Conservation (phyloP, 1,284 basidiomycete genomes). For the Malassezia globosa region DNA sequence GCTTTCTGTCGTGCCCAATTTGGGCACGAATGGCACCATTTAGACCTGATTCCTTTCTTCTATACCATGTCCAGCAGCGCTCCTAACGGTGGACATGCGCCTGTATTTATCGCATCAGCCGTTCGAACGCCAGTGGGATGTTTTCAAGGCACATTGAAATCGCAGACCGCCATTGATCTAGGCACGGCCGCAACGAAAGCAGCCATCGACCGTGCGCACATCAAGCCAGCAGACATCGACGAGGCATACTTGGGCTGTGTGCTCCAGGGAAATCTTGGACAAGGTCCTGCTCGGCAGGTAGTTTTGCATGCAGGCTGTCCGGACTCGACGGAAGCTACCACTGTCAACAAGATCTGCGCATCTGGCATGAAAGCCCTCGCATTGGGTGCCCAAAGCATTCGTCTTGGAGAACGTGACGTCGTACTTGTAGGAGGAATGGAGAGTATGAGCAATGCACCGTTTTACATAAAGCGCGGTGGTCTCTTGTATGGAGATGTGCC, state of each 20-base stretch:
- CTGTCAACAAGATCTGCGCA: conserved; percentile 67
- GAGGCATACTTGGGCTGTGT: conserved; percentile 90
- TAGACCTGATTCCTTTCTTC: too few species aligned
- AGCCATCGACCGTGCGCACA: conserved; percentile 64
- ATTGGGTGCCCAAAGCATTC: conserved; percentile 49
- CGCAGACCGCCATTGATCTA: conserved; percentile 78
- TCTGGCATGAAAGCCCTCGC: conserved; percentile 50
- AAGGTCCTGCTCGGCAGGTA: conserved; percentile 50
- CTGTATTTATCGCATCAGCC: conserved; percentile 88
- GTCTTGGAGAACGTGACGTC: conserved; percentile 48
- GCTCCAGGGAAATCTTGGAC: conserved; percentile 49
- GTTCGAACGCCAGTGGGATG: conserved; percentile 89
- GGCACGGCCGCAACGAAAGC: conserved; percentile 80
- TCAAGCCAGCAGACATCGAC: conserved; percentile 72
- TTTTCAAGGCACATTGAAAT: conserved; percentile 77
- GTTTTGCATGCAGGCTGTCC: conserved; percentile 78
- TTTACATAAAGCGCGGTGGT: conserved; percentile 70
- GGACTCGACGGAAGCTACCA: conserved; percentile 81
- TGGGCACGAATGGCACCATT: too few species aligned
- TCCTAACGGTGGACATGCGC: too few species aligned
- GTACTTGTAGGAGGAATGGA: conserved; percentile 51
- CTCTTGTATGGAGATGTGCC: conserved; percentile 82
- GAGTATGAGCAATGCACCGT: conserved; percentile 49
- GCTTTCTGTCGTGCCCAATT: too few species aligned
- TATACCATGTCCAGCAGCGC: too few species aligned